A percentile compares a stretch with the other conserved stretches of the same genome.
Conservation (phyloP, 129 eudicot species). For the Pseudognaphalium luteoalbum region DNA sequence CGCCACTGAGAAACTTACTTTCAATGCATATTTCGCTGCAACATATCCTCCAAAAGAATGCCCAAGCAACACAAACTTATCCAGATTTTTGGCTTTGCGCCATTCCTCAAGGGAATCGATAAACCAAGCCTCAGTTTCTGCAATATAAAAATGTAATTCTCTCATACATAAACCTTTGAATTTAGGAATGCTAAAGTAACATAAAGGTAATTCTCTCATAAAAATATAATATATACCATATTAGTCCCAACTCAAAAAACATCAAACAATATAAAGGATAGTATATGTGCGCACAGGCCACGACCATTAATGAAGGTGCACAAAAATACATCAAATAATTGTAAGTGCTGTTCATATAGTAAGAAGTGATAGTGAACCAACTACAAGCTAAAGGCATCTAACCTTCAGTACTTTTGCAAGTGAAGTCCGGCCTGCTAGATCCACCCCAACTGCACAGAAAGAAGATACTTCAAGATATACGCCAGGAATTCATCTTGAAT, state of each 20-base stretch:
- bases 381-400: constrained; percentile 6
- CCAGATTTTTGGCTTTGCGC: constrained; percentile 78
- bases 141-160: constrained; percentile 14
- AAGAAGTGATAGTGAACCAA: not conserved
- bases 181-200: not conserved
- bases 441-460: constrained; percentile 89
- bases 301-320: not conserved
- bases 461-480: constrained; percentile 1
- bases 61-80: constrained; percentile 71
- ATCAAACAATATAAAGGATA: not conserved
- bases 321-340: not conserved
- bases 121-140: constrained; percentile 89
- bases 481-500: not conserved
- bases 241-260: not conserved
- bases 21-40: constrained; percentile 71
- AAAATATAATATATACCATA: not conserved
- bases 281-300: not conserved
- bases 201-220: not conserved
- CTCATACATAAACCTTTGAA: not conserved
- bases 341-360: not conserved
- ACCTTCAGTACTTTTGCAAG: constrained; percentile 99
- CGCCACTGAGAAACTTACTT: constrained; percentile 29
- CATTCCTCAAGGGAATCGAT: constrained; percentile 84
- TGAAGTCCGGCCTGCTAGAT: constrained; percentile 98
- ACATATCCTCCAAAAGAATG: constrained; percentile 91